A percentile compares a stretch with the other conserved stretches of the same genome.
Conservation (phyloP, 768 basidiomycete genomes). For the Cystobasidium ongulense region DNA sequence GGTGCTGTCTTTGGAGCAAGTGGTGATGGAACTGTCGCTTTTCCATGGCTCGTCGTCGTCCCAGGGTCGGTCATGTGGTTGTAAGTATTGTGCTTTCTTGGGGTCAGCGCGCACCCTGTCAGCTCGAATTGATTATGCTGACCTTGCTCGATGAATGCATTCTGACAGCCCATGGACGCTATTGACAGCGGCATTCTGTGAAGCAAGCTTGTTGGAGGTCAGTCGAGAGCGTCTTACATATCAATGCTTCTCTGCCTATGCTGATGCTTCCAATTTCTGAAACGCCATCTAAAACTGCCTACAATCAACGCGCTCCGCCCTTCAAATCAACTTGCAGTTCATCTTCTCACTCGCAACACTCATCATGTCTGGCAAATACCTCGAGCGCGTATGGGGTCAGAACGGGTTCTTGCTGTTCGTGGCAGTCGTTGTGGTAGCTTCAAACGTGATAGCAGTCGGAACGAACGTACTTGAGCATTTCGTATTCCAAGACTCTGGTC, state of each 20-base stretch:
- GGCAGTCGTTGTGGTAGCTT: constrained; percentile 62
- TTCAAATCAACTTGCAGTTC: constrained; percentile 52
- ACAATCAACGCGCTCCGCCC: constrained; percentile 9
- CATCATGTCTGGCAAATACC: constrained; percentile 73
- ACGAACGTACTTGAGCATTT: constrained; percentile 72
- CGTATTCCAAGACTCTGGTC: constrained; percentile 34
- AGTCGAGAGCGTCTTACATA: constrained; percentile 42
- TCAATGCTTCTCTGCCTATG: background rate
- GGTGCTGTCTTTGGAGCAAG: constrained; percentile 11
- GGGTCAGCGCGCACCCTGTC: background rate
- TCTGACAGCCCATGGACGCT: constrained; percentile 75
- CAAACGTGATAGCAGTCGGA: constrained; percentile 79
- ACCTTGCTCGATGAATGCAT: background rate
- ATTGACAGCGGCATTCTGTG: constrained; percentile 77
- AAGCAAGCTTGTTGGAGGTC: constrained; percentile 75
- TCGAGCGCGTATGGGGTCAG: constrained; percentile 86
- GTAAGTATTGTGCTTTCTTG: background rate
- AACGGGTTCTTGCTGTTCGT: constrained; percentile 51
- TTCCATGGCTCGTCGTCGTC: constrained; percentile 40
- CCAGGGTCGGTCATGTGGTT: constrained; percentile 35
- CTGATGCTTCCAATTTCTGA: background rate
- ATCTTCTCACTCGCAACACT: constrained; percentile 65
- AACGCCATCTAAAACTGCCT: background rate
- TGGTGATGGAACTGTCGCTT: constrained; percentile 34
- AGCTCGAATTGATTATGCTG: background rate